Base-by-base conservation (phyloP, 2,329 filamentous ascomycete species). In the Periconia macrospinosa region DNA sequence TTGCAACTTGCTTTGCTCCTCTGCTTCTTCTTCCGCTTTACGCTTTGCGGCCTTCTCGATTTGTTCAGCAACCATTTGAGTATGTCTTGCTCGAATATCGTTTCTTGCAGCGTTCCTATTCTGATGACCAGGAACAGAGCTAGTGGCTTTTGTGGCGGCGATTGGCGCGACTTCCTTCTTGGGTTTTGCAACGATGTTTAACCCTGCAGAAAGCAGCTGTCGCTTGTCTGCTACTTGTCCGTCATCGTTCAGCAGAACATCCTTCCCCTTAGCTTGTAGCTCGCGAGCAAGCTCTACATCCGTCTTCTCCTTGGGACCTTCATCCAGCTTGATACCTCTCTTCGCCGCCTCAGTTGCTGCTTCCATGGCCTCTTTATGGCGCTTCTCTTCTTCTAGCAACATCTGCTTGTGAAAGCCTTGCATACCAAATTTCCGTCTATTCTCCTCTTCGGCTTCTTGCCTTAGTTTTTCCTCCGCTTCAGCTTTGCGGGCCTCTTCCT, bases 141-240 rank as follows among this genome's bases (percentile, higher is more conserved):
- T 67, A 41, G 35, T 51, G 37, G 43, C 52, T 18, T 44, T 59
- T 54, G 37, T 58, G 48, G 54, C 64, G 3, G 50, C 44, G 2
- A 40, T 53, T 40, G 66, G 65, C 8, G 68, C 61, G 2, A 63
- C 64, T 19, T 69, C 52, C 30, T 75, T 68, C 69, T 85, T 86
- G 61, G 86, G 86, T 69, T 84, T 87, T 0, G 82, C 78, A 47
- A 82, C 81, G 17, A 94, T 76, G 63, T 95, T 95, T 48, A 95
- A 79, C 23, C 90, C 90, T 7, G 89, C 88, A 45, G 78, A 82
- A 7, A 95, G 81, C 9, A 94, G 78, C 70, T 94, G 87, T n/a
- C 90, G 81, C 78, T 92, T 93, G 70, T 95, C 90, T 23, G 91
- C 87, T 1, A 94, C 86, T 68, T 92, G 85, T 0, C 90, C 90